Conservation (phyloP, 371 early-diverging fungal genomes). For the Rhizomucor pusillus region DNA sequence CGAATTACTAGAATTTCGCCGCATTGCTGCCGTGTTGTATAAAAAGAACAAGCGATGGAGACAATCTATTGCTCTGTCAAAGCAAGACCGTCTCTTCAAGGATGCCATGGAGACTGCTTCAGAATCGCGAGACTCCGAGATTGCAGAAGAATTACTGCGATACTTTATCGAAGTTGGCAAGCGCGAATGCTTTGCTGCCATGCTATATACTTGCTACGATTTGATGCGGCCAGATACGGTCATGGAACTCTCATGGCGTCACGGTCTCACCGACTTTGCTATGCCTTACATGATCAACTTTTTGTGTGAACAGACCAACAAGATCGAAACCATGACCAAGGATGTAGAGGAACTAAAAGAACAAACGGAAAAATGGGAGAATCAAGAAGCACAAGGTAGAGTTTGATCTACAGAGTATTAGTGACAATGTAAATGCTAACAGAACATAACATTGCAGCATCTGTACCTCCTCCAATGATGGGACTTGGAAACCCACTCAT, state of each 20-base stretch:
- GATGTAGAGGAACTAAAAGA: constrained; percentile 26
- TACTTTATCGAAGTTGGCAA: constrained; percentile 91
- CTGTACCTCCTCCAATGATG: constrained; percentile 28
- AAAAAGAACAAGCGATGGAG: constrained; percentile 93
- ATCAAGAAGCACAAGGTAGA: constrained; percentile 22
- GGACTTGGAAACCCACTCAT: constrained; percentile 64
- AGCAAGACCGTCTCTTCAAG: constrained; percentile 93
- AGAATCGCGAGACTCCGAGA: constrained; percentile 78
- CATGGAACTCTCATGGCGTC: constrained; percentile 92
- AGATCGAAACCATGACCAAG: constrained; percentile 15
- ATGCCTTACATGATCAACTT: constrained; percentile 96
- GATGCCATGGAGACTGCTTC: constrained; percentile 98
- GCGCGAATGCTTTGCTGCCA: constrained; percentile 92
- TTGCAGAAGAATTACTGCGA: constrained; percentile 89
- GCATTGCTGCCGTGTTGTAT: constrained; percentile 94
- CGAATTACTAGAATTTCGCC: constrained; percentile 93
- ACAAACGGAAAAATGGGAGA: constrained; percentile 11
- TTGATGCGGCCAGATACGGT: constrained; percentile 91
- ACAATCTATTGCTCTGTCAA: constrained; percentile 92
- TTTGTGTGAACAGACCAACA: constrained; percentile 75
- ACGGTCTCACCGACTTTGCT: constrained; percentile 83
- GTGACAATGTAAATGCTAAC: neutral
- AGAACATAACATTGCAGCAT: no score
- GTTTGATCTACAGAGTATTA: neutral
- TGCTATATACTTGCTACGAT: constrained; percentile 91